Percentiles rank a stretch among this genome's conserved stretches.
Evolutionary conservation across 2,329 filamentous ascomycete genomes (phyloP).

Genomic region (Penicillium sumatraense): DNA sequence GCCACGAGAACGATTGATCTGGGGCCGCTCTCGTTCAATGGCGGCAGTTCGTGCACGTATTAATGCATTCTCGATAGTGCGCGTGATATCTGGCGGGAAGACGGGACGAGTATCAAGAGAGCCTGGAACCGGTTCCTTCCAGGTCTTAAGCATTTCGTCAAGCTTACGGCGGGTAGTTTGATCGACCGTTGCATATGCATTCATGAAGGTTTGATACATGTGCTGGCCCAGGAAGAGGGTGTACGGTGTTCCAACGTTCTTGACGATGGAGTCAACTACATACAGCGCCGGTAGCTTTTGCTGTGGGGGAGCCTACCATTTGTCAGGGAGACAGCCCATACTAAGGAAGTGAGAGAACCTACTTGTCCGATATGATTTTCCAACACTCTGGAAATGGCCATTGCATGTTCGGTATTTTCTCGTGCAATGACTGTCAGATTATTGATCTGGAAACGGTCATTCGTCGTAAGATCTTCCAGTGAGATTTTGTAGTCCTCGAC

Average conservation of each 20-base stretch:
- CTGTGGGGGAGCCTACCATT: conserved; percentile 74
- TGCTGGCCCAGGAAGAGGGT: conserved; percentile 92
- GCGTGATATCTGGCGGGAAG: conserved; percentile 83
- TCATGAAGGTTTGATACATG: conserved; percentile 94
- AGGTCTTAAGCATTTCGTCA: conserved; percentile 96
- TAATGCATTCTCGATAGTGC: conserved; percentile 90
- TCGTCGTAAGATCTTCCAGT: conserved; percentile 86
- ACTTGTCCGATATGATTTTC: conserved; percentile 95
- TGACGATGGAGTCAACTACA: conserved; percentile 96
- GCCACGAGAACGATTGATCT: conserved; percentile 57
- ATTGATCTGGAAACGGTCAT: conserved; percentile 94
- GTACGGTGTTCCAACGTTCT: conserved; percentile 97
- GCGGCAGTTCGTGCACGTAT: conserved; percentile 75
- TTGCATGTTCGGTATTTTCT: conserved; percentile 94
- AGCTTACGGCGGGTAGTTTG: conserved; percentile 81
- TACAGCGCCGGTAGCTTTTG: conserved; percentile 96
- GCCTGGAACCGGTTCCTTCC: conserved; percentile 95
- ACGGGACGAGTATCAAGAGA: conserved; percentile 92
- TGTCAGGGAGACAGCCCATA: conserved; percentile 18
- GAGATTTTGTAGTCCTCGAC: conserved; percentile 94
- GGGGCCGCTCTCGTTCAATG: conserved; percentile 53
- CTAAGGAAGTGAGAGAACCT: conserved; percentile 53
- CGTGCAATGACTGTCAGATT: conserved; percentile 97
- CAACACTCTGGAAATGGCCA: conserved; percentile 87
- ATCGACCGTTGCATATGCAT: conserved; percentile 90